Evolutionary conservation across 2,329 filamentous ascomycete genomes (phyloP).

Genomic region (Talaromyces piceae): DNA sequence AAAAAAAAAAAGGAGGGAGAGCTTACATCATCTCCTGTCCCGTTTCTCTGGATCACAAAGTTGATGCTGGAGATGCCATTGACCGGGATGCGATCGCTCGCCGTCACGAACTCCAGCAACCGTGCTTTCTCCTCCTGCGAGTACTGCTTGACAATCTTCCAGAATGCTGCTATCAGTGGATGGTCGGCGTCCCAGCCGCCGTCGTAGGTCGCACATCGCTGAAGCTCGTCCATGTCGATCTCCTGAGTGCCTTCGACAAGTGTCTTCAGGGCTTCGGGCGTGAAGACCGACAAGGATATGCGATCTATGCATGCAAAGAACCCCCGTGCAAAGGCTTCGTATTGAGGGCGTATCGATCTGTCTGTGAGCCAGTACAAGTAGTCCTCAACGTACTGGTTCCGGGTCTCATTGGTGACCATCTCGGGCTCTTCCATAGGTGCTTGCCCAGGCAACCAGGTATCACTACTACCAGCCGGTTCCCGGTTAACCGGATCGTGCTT

Average conservation of each 20-base stretch:
- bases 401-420: conserved; percentile 74
- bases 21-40: conserved; percentile 50
- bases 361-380: conserved; percentile 80
- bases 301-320: conserved; percentile 68
- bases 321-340: conserved; percentile 69
- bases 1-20: neutral
- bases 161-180: conserved; percentile 69
- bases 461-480: conserved; percentile 20
- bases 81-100: conserved; percentile 81
- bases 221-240: conserved; percentile 69
- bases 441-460: conserved; percentile 19
- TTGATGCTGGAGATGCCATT: conserved; percentile 74
- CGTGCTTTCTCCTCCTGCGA: conserved; percentile 60
- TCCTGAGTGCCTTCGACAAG: conserved; percentile 76
- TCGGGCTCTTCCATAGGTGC: conserved; percentile 49
- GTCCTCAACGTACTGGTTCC: conserved; percentile 69
- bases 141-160: conserved; percentile 66
- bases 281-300: conserved; percentile 65
- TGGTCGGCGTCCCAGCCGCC: conserved; percentile 65
- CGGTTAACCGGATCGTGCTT: conserved; percentile 12
- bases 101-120: conserved; percentile 90
- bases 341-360: conserved; percentile 69
- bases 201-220: conserved; percentile 67
- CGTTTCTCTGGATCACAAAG: conserved; percentile 76
- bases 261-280: conserved; percentile 61